Evolutionary conservation across 257 asterid genomes (phyloP).

Genomic region (Nicotiana otophora): DNA sequence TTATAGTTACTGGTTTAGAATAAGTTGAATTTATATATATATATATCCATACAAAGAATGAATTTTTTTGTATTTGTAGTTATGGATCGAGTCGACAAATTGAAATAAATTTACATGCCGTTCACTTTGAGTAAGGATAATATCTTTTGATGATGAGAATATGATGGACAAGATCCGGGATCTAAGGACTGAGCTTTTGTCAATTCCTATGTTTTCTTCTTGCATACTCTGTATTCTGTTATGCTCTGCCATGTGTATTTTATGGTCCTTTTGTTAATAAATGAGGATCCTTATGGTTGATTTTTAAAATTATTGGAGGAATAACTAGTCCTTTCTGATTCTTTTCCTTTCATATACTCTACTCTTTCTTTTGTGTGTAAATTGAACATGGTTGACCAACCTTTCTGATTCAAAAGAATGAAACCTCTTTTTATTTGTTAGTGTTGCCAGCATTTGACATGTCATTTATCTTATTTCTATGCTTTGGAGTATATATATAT

Average conservation of each 20-base stretch:
- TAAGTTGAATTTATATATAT: no score
- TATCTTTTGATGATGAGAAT: neutral
- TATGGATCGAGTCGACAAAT: neutral
- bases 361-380: neutral
- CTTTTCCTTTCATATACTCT: neutral
- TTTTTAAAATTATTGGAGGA: neutral
- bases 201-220: neutral
- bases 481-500: no score
- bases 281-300: neutral
- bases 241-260: neutral
- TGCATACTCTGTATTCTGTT: no score
- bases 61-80: neutral
- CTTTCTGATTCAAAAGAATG: neutral
- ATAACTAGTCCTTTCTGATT: neutral
- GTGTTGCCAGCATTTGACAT: no score
- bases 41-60: no score
- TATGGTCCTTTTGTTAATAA: neutral
- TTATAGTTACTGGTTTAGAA: no score
- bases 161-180: neutral
- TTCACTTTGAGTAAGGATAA: neutral
- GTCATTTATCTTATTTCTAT: no score
- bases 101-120: neutral
- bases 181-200: neutral
- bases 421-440: no score
- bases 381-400: neutral